These are phyloP conservation scores for Hypoxylon fragiforme DNA, from an alignment of 495 filamentous ascomycete species.

Conservation along the genomic window DNA sequence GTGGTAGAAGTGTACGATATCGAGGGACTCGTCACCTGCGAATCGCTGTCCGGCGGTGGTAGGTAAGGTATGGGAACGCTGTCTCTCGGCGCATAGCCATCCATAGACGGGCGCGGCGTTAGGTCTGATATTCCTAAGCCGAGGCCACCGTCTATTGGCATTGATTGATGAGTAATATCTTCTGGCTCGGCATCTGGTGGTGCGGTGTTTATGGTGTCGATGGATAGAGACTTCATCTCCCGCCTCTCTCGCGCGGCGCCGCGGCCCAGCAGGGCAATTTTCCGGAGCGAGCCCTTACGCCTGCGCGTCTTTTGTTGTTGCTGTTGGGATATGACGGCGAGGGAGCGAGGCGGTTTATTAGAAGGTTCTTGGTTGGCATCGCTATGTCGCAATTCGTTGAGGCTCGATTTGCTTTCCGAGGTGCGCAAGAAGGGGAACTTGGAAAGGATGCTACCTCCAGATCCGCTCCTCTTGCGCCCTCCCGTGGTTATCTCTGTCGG, in stretches of 20 bases:
- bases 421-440: constrained; percentile 66
- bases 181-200: constrained; percentile 23
- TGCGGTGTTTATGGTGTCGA: constrained; percentile 43
- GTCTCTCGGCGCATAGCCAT: constrained; percentile 41
- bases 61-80: constrained; percentile 37
- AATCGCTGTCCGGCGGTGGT: constrained; percentile 22
- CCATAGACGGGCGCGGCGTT: constrained; percentile 52
- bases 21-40: constrained; percentile 55
- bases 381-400: constrained; percentile 46
- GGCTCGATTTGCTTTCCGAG: constrained; percentile 45
- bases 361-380: constrained; percentile 39
- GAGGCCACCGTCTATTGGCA: constrained; percentile 22
- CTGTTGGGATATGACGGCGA: constrained; percentile 59
- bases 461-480: constrained; percentile 65
- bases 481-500: constrained; percentile 28
- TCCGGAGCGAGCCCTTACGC: constrained; percentile 76
- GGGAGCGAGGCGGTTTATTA: constrained; percentile 40
- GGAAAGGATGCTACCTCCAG: constrained; percentile 61
- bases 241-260: constrained; percentile 62
- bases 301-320: constrained; percentile 72
- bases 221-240: constrained; percentile 49
- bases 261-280: constrained; percentile 76
- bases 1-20: constrained; percentile 71
- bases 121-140: constrained; percentile 56
- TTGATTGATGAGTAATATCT: constrained; percentile 5